Conservation (phyloP, 345 rosid genomes). For the Laguncularia racemosa region DNA sequence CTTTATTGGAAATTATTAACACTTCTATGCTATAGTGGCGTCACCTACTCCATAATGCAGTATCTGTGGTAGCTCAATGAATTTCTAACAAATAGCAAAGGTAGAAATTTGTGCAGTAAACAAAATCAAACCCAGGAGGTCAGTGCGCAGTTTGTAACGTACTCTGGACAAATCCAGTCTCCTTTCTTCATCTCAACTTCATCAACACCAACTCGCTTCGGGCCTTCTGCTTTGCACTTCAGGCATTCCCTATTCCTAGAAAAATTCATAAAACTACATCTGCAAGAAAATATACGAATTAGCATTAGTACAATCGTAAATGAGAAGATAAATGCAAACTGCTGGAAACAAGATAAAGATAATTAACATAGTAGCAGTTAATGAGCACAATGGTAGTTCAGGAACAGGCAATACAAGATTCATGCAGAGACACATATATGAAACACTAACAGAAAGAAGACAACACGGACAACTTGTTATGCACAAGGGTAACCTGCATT, state of each 20-base stretch:
- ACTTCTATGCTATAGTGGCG: no score
- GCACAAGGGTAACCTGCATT: no score
- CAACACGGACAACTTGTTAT: no score
- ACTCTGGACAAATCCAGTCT: conserved; percentile 78
- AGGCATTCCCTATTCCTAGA: conserved; percentile 51
- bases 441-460: no score
- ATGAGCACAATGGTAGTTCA: no score
- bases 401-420: no score
- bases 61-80: no score
- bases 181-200: conserved; percentile 63
- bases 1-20: no score
- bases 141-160: conserved; percentile 11
- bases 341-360: background rate
- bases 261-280: conserved; percentile 66
- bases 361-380: background rate
- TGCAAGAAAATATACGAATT: conserved; percentile 17
- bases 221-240: conserved; percentile 62
- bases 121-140: background rate
- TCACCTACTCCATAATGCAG: no score
- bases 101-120: background rate
- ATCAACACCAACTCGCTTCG: conserved; percentile 24
- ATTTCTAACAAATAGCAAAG: background rate
- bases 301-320: background rate
- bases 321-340: conserved; percentile 1
- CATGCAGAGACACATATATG: no score